phyloP scores from a whole-genome alignment of 2,329 filamentous ascomycete genomes.

The Mycosphaerella arachidis region DNA sequence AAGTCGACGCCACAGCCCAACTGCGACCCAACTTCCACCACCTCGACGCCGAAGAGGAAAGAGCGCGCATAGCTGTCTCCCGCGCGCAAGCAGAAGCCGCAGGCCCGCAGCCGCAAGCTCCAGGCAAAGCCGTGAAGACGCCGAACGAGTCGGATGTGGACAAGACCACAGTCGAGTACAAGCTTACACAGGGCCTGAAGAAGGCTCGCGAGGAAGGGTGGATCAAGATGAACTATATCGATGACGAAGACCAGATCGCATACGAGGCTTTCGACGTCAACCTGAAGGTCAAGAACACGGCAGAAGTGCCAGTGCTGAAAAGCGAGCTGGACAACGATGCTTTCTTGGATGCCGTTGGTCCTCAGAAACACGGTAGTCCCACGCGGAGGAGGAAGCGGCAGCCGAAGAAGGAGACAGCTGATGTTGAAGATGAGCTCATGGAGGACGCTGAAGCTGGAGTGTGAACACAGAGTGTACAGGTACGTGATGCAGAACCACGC shows the following conservation, averaged over 20 bases:
- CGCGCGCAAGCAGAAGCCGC: constrained; percentile 44
- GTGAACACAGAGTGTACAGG: neutral
- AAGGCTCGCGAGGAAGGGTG: constrained; percentile 77
- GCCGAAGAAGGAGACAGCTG: constrained; percentile 22
- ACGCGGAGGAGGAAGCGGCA: constrained; percentile 37
- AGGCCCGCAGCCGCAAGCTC: constrained; percentile 32
- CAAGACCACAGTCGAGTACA: constrained; percentile 66
- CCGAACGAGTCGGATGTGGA: constrained; percentile 46
- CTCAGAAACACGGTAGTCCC: constrained; percentile 39
- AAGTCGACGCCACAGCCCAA: constrained; percentile 76
- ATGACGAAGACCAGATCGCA: constrained; percentile 71
- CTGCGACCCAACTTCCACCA: constrained; percentile 90
- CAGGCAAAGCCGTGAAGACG: constrained; percentile 23
- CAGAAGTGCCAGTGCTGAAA: constrained; percentile 46
- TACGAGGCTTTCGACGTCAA: constrained; percentile 73
- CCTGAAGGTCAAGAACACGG: constrained; percentile 55
- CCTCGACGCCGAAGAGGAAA: constrained; percentile 76
- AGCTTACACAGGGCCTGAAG: constrained; percentile 60
- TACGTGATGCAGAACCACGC: neutral
- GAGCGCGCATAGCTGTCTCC: constrained; percentile 51
- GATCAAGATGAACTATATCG: constrained; percentile 72
- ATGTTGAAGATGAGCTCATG: constrained; percentile 23
- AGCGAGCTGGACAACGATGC: constrained; percentile 54
- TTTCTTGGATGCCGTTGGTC: constrained; percentile 61
- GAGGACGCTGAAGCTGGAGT: constrained; percentile 7